phyloP scores from a whole-genome alignment of 106 monocot genomes.

The Gastrodia elata region DNA sequence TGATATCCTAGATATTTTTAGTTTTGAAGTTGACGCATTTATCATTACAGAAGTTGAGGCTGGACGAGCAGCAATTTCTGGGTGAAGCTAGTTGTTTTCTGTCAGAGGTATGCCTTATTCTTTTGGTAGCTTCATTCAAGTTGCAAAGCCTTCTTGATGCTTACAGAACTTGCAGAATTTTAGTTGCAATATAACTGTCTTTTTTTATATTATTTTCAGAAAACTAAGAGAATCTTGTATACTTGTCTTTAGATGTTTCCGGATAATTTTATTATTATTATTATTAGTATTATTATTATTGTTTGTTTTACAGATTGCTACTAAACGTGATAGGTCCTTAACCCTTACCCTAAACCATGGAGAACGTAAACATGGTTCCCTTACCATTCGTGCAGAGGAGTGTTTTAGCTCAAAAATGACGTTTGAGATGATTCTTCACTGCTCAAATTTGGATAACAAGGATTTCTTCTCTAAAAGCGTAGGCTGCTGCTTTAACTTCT shows the following conservation, averaged over 20 bases:
- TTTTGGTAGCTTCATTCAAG: not conserved
- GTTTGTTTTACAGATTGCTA: constrained; percentile 47
- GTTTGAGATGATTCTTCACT: constrained; percentile 62
- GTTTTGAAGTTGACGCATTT: not conserved
- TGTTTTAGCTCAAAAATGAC: constrained; percentile 46
- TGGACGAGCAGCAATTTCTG: constrained; percentile 93
- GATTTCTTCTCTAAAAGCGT: constrained; percentile 96
- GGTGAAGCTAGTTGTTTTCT: constrained; percentile 80
- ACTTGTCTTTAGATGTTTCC: not conserved
- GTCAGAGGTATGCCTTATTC: constrained; percentile 51
- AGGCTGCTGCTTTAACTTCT: constrained; percentile 13
- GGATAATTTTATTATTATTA: too few relatives aligned
- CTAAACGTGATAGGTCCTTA: constrained; percentile 40
- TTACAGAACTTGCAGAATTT: not conserved
- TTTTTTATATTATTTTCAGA: not conserved
- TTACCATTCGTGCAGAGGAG: constrained; percentile 73
- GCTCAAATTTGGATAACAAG: constrained; percentile 78
- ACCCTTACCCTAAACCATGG: constrained; percentile 46
- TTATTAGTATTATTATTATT: constrained; percentile 5
- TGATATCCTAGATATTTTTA: not conserved
- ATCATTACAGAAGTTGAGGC: constrained; percentile 51
- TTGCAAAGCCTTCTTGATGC: not conserved
- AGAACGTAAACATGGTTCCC: constrained; percentile 18
- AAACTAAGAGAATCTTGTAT: not conserved
- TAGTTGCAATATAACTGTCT: not conserved